Evolutionary conservation across 305 asterid genomes (phyloP), one percentile per base, ranked within the genome.

Genomic region (Fraxinus angustifolia): DNA sequence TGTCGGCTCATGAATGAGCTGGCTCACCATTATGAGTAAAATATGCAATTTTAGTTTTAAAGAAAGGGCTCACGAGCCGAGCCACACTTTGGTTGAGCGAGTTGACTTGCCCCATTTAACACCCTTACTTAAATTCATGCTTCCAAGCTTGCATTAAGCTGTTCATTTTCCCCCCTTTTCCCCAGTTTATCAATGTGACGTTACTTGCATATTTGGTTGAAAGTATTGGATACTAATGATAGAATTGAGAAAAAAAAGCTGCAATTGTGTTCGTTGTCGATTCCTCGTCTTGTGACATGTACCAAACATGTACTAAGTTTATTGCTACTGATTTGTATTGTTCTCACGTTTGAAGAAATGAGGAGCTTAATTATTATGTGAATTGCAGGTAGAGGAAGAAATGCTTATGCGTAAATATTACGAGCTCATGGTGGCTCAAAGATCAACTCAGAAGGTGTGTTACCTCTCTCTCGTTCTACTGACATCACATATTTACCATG

Each of bases 401-500:
- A 90, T 95, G 97, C 75, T 93, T 84, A 95, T 93, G 99, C 94
- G 91, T 84, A 92, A 91, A 86, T 95, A 88, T 88, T 90, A 91
- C 56, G 98, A 93, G 80, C 89, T 89, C 82, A 93, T 92, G 98
- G 82, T 83, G 79, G 92, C 94, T 83, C 89, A 89, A 84, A 92
- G 89, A 84, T 90, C 84, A 71, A 73, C 81, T 30, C 89, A 83
- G 56, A 89, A 86, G 92, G 97, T 92, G 80, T 1, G 79, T 78
- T 81, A 58, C 78, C 11, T 78, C 65, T 76, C 75, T 77, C 34
- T 75, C 33, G 76, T 48, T 75, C 40, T 36, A 10, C 3, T 10
- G 3, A 68, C 21, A 21, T 71, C 42, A 50, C 16, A 3, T 60
- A 8, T 62, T 62, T 62, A 19, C 33, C 71, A 21, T 62, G 33